These are phyloP conservation scores for Mallotus japonicus DNA, from an alignment of 441 rosid species.

Conservation along the genomic window DNA sequence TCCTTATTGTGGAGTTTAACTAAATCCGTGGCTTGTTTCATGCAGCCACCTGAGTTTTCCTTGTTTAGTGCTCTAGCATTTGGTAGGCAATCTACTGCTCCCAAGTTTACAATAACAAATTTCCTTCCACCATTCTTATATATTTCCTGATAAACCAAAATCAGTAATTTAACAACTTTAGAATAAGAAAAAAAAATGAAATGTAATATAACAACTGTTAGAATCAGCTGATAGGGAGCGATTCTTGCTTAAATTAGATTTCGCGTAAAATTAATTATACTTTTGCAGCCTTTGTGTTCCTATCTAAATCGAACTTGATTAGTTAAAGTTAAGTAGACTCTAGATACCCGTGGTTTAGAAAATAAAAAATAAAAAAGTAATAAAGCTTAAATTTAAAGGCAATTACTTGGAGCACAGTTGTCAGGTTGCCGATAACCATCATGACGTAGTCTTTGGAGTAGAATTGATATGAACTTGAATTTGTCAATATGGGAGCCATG, in stretches of 20 bases:
- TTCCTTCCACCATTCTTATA: slow-evolving; percentile 10
- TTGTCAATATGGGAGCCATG: not conserved
- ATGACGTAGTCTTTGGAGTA: slow-evolving; percentile 14
- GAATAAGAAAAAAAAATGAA: slow-evolving; percentile 7
- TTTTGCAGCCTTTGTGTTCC: too few species aligned
- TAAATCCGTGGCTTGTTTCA: not conserved
- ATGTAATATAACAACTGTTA: not conserved
- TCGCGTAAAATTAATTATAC: too few species aligned
- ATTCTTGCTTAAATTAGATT: too few species aligned
- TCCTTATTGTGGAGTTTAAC: slow-evolving; percentile 1
- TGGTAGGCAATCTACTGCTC: not conserved
- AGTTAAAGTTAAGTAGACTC: too few species aligned
- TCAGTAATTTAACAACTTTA: too few species aligned
- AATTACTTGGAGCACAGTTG: slow-evolving; percentile 4
- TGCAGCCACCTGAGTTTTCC: not conserved
- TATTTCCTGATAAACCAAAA: slow-evolving; percentile 8
- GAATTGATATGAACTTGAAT: not conserved
- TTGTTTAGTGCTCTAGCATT: not conserved
- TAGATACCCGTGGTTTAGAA: too few species aligned
- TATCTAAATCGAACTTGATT: too few species aligned
- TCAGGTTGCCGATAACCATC: slow-evolving; percentile 36
- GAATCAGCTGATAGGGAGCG: too few species aligned
- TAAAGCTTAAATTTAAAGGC: not conserved
- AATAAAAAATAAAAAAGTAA: slow-evolving; percentile 3
- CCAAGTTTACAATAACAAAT: not conserved